A percentile compares a stretch with the other conserved stretches of the same genome.
Conservation (phyloP, 306 rosid genomes). For the Lathyrus sativus region DNA sequence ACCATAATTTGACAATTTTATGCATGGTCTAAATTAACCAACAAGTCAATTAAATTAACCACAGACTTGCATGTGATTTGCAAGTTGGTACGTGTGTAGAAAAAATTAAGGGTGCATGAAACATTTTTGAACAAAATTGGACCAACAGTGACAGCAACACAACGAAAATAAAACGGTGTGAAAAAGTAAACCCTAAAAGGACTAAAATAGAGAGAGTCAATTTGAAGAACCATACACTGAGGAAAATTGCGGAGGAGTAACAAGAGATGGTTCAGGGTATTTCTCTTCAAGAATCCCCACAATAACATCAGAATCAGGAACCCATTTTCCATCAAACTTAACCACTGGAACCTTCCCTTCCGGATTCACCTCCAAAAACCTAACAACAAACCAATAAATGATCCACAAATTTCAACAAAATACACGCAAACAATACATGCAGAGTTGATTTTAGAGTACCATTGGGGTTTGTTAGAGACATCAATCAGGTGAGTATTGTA, state of each 20-base stretch:
- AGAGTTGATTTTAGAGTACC: constrained; percentile 44
- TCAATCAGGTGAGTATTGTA: constrained; percentile 57
- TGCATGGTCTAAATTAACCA: too few relatives aligned
- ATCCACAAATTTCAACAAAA: neutral
- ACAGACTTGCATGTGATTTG: too few relatives aligned
- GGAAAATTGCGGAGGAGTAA: constrained; percentile 62
- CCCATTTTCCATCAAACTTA: constrained; percentile 81
- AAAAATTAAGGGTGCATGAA: neutral
- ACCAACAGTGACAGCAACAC: neutral
- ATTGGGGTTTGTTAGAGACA: constrained; percentile 65
- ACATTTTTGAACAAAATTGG: neutral
- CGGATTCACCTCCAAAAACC: constrained; percentile 76
- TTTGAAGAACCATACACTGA: constrained; percentile 59
- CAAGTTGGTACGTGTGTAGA: neutral
- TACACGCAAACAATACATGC: neutral
- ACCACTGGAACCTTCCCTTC: constrained; percentile 86
- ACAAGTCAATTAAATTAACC: too few relatives aligned
- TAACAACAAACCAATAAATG: constrained; percentile 2
- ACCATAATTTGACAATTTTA: too few relatives aligned
- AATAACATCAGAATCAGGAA: constrained; percentile 84
- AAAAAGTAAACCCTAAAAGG: neutral
- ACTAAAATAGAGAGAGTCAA: constrained; percentile 10
- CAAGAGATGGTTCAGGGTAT: constrained; percentile 66
- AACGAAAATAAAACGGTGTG: neutral
- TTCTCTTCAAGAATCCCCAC: constrained; percentile 71